Conservation (phyloP, 2,329 filamentous ascomycete species). For the Leptographium procerum region DNA sequence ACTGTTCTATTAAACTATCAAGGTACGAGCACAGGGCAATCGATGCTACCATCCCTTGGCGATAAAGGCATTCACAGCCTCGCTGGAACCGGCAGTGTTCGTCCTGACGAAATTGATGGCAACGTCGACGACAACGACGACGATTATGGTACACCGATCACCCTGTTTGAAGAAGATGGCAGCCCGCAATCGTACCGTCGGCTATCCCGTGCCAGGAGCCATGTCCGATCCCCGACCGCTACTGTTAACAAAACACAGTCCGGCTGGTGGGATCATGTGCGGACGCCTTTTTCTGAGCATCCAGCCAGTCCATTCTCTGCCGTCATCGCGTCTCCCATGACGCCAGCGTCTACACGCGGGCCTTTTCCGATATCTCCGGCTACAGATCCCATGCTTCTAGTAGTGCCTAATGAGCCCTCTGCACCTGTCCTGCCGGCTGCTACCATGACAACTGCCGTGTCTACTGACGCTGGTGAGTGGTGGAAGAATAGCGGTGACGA, state of each 20-base stretch:
- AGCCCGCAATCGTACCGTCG: slow-evolving; percentile 25
- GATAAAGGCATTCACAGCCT: not conserved
- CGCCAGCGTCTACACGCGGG: slow-evolving; percentile 4
- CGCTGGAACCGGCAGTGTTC: not conserved
- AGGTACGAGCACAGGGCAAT: slow-evolving; percentile 18
- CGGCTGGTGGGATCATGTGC: slow-evolving; percentile 72
- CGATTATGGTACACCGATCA: slow-evolving; percentile 44
- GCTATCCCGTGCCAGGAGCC: slow-evolving; percentile 26
- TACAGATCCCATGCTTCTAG: not conserved
- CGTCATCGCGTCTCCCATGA: slow-evolving; percentile 17
- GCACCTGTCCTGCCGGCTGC: not conserved
- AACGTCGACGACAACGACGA: slow-evolving; percentile 41
- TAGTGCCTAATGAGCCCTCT: not conserved
- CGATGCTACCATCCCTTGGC: not conserved
- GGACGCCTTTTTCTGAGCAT: slow-evolving; percentile 50
- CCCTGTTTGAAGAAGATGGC: slow-evolving; percentile 61
- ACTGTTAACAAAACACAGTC: slow-evolving; percentile 43
- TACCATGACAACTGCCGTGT: too few species aligned
- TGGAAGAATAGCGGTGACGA: slow-evolving; percentile 21
- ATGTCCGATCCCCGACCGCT: slow-evolving; percentile 23
- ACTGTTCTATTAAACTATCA: slow-evolving; percentile 36
- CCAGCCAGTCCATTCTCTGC: slow-evolving; percentile 32
- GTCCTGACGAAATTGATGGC: slow-evolving; percentile 3
- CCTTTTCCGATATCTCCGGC: not conserved
- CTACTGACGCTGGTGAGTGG: slow-evolving; percentile 26